phyloP scores from a whole-genome alignment of 139 green algal genomes.

The Protoeuglena noctilucae region DNA sequence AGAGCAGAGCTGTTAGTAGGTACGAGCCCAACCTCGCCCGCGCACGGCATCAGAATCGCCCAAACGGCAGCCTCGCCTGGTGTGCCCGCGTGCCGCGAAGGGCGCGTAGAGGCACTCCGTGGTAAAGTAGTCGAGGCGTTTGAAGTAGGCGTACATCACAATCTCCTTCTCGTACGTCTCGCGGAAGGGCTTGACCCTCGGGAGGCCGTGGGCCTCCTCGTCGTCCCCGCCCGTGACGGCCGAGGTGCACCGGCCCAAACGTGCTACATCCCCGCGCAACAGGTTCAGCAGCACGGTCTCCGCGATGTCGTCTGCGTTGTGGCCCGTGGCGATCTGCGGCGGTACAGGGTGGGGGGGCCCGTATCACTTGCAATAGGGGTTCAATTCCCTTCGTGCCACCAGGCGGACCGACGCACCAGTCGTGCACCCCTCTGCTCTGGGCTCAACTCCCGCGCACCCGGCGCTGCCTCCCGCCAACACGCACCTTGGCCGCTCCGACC shows the following conservation, averaged over 20 bases:
- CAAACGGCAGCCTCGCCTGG: too few species aligned
- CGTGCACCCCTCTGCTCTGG: too few species aligned
- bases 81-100: conserved; percentile 74
- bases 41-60: too few species aligned
- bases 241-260: conserved; percentile 50
- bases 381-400: too few species aligned
- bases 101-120: conserved; percentile 93
- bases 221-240: neutral
- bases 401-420: too few species aligned
- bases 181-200: conserved; percentile 92
- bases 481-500: conserved; percentile 47
- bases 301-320: conserved; percentile 95
- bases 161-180: conserved; percentile 97
- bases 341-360: conserved; percentile 18
- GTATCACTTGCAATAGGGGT: too few species aligned
- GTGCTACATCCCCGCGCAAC: conserved; percentile 66
- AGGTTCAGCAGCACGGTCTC: conserved; percentile 96
- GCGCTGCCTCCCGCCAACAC: too few species aligned
- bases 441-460: too few species aligned
- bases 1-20: too few species aligned
- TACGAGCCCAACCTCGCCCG: too few species aligned
- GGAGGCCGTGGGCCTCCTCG: conserved; percentile 45
- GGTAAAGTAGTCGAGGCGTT: conserved; percentile 93
- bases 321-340: conserved; percentile 52
- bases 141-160: conserved; percentile 99